Evolutionary conservation across 176 grass and related monocot genomes (phyloP), one percentile per base, ranked within the genome.

Genomic region (Phoenix dactylifera): DNA sequence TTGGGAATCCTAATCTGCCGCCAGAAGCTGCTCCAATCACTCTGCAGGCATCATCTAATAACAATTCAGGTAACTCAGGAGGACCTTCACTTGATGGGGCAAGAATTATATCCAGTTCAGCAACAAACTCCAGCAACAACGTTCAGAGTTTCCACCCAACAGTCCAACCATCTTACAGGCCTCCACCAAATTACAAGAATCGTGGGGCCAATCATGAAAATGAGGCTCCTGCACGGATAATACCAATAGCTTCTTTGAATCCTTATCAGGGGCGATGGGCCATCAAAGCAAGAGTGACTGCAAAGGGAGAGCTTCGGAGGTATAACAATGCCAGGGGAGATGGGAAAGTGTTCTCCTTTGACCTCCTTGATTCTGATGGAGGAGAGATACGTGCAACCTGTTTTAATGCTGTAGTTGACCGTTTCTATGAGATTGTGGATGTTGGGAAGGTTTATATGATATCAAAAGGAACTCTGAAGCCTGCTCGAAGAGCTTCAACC

Each of bases 311-410:
- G 49, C 77, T 97, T 55, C 81, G 84, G 58, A 73, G 93, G 39
- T 97, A 91, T 74, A 86, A 97, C 70, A 97, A 88, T 80, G 77
- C 84, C 56, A 97, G 77, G 80, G 93, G 93, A 59, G 93, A 91
- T 64, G 87, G 93, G 20, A 97, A 97, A 69, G 87, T 97, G 49
- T 97, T 97, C 76, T 91, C 79, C 61, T 97, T 97, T 71, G 87
- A 91, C 59, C 60, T 97, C 19, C 87, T 97, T 72, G 93, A 97
- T 79, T 88, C 84, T 80, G 87, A 91, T 65, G 81, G 75, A 18
- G 81, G 92, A 68, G 92, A 97, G 72, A 88, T 97, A 66, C 74
- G 84, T 69, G 92, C 82, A 55, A 77, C 83, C 66, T 97, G 92
- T 69, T 97, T 97, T 68, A 88, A 91, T 70, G 17, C 69, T 50